phyloP scores from a whole-genome alignment of 2,329 filamentous ascomycete genomes.

The Fusarium albidum region DNA sequence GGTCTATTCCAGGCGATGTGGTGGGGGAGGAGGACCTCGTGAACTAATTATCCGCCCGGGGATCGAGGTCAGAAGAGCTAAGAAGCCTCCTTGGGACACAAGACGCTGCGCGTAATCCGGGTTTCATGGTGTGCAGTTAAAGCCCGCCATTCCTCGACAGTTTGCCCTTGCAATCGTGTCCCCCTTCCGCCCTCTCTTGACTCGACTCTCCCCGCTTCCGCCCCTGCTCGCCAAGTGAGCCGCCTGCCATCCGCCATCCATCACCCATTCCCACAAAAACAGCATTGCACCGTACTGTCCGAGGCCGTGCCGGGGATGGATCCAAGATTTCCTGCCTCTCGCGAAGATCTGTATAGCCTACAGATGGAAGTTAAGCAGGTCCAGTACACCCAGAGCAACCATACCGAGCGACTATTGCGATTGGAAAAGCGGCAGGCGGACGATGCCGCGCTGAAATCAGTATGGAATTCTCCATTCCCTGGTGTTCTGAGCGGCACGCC shows the following conservation, averaged over 20 bases:
- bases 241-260: not conserved
- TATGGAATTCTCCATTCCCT: slow-evolving; percentile 96
- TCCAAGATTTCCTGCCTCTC: slow-evolving; percentile 65
- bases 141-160: slow-evolving; percentile 13
- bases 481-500: slow-evolving; percentile 82
- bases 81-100: slow-evolving; percentile 15
- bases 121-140: slow-evolving; percentile 23
- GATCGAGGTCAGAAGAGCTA: slow-evolving; percentile 44
- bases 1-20: slow-evolving; percentile 53
- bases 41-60: slow-evolving; percentile 43
- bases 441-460: slow-evolving; percentile 77
- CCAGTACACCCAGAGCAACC: slow-evolving; percentile 68
- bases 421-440: slow-evolving; percentile 74
- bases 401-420: slow-evolving; percentile 68
- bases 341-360: slow-evolving; percentile 73
- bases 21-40: slow-evolving; percentile 52
- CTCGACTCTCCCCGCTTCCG: not conserved
- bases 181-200: slow-evolving; percentile 6
- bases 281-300: not conserved
- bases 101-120: slow-evolving; percentile 9
- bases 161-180: slow-evolving; percentile 19
- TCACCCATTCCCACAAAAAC: not conserved
- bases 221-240: slow-evolving; percentile 1
- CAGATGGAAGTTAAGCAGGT: slow-evolving; percentile 77
- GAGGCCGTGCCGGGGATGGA: slow-evolving; percentile 62